Evolutionary conservation across 257 asterid species (phyloP).

Genomic region (Salvia hispanica): DNA sequence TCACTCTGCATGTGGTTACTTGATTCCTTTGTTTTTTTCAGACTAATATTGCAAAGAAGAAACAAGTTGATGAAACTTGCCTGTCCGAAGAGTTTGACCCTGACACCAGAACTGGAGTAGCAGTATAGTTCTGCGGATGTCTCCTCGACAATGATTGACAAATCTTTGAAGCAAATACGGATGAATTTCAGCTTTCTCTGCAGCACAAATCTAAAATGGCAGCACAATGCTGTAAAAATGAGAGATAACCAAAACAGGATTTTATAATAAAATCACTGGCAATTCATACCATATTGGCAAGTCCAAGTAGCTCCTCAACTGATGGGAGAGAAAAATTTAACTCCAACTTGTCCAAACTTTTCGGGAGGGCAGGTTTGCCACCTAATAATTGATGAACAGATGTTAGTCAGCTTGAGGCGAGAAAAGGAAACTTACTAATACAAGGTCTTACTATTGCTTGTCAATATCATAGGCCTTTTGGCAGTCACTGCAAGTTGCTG

Average conservation of each 20-base stretch:
- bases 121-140: conserved; percentile 85
- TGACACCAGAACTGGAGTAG: conserved; percentile 96
- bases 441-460: conserved; percentile 81
- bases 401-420: conserved; percentile 28
- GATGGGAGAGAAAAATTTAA: conserved; percentile 66
- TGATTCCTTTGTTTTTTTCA: too few species aligned
- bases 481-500: conserved; percentile 89
- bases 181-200: conserved; percentile 60
- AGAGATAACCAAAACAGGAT: conserved; percentile 16
- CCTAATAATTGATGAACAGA: conserved; percentile 47
- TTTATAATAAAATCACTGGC: conserved; percentile 11
- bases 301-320: conserved; percentile 58
- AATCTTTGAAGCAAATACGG: conserved; percentile 72
- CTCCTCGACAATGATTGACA: conserved; percentile 66
- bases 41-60: conserved; percentile 12
- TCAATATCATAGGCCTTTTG: conserved; percentile 94
- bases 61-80: conserved; percentile 48
- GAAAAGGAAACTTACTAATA: conserved; percentile 20
- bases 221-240: conserved; percentile 31
- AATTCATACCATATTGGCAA: conserved; percentile 59
- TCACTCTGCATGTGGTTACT: too few species aligned
- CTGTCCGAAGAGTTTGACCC: conserved; percentile 56
- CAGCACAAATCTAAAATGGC: conserved; percentile 67
- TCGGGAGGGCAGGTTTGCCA: conserved; percentile 74
- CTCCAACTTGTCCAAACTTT: conserved; percentile 72